Conservation (phyloP, 805 yeast species). For the Candida stauntonica region DNA sequence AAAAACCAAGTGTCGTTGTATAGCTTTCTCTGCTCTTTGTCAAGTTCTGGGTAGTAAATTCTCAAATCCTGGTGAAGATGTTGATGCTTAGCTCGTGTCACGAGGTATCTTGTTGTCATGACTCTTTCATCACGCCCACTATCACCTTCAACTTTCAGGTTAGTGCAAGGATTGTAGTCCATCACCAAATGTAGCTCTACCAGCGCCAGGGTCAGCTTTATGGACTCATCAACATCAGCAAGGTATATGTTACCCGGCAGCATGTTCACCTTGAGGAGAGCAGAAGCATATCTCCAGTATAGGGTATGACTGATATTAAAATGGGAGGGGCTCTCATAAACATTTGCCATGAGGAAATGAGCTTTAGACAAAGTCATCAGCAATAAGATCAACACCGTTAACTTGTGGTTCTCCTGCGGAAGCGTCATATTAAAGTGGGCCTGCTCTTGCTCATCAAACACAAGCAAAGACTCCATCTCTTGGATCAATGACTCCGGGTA, state of each 20-base stretch:
- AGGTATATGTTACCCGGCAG: neutral
- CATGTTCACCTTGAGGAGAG: constrained; percentile 1
- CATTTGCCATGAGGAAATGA: neutral
- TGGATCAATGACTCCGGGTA: neutral
- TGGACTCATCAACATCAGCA: neutral
- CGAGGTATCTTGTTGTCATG: constrained; percentile 1
- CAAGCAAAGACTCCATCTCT: neutral
- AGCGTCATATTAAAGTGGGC: neutral
- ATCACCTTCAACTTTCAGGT: neutral
- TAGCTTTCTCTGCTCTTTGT: neutral
- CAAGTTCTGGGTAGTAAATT: neutral
- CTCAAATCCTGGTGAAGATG: constrained; percentile 3
- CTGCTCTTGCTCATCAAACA: neutral
- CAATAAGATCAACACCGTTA: neutral
- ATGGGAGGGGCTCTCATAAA: neutral
- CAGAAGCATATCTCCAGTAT: constrained; percentile 1
- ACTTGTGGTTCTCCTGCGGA: constrained; percentile 1
- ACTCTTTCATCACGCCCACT: neutral
- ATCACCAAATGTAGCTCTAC: constrained; percentile 1
- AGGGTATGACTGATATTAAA: neutral
- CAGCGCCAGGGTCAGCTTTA: constrained; percentile 1
- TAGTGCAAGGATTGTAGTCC: neutral
- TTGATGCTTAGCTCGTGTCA: neutral
- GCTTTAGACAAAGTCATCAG: neutral
- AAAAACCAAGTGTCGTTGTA: constrained; percentile 1